phyloP scores from a whole-genome alignment of 1,284 basidiomycete genomes.

The Veloboletus limbatus region DNA sequence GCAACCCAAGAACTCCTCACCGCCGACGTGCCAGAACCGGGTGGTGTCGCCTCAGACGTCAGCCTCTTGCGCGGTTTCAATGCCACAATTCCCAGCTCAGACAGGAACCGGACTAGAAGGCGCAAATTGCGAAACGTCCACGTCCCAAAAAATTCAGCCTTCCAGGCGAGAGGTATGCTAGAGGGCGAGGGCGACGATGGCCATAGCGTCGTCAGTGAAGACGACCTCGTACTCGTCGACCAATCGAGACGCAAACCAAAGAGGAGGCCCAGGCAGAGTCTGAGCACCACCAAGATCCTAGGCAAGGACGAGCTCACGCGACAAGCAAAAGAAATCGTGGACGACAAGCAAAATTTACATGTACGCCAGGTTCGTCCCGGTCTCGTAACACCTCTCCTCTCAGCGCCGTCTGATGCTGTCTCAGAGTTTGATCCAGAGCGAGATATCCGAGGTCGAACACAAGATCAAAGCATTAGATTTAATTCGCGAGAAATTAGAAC shows the following conservation, averaged over 20 bases:
- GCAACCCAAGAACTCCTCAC: conserved; percentile 76
- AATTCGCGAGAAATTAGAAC: conserved; percentile 79
- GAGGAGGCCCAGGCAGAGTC: conserved; percentile 61
- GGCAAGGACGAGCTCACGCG: conserved; percentile 79
- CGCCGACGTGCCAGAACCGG: conserved; percentile 67
- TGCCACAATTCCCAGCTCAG: conserved; percentile 87
- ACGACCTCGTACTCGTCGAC: conserved; percentile 60
- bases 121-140: conserved; percentile 81
- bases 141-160: conserved; percentile 68
- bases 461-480: conserved; percentile 87
- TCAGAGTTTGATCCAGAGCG: conserved; percentile 78
- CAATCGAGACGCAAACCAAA: conserved; percentile 50
- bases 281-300: conserved; percentile 67
- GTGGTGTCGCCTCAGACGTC: conserved; percentile 61
- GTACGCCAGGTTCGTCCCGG: conserved; percentile 72
- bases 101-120: conserved; percentile 71
- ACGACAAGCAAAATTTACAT: conserved; percentile 87
- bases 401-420: conserved; percentile 15
- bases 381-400: conserved; percentile 4
- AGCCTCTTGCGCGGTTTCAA: conserved; percentile 85
- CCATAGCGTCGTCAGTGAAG: conserved; percentile 62
- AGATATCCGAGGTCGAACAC: conserved; percentile 82
- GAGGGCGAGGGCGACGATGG: conserved; percentile 59
- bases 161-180: conserved; percentile 71
- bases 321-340: conserved; percentile 80